Evolutionary conservation across 495 filamentous ascomycete genomes (phyloP).

Genomic region (Choiromyces venosus): DNA sequence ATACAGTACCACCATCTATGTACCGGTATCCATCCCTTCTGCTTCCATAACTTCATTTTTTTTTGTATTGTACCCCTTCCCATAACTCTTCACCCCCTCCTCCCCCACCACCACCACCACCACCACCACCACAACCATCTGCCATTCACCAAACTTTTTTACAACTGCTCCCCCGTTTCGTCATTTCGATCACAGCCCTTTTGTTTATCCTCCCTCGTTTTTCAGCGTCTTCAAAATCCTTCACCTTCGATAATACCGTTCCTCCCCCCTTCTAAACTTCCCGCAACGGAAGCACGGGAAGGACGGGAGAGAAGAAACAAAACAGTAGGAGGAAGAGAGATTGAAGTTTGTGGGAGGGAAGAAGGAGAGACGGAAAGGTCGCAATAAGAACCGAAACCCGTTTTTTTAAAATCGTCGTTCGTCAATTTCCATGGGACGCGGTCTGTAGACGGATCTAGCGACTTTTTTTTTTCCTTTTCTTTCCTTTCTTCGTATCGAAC

Average conservation of each 20-base stretch:
- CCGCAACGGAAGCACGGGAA: neutral
- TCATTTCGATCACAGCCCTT: neutral
- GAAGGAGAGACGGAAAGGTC: neutral
- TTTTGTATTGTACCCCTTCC: neutral
- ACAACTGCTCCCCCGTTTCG: conserved; percentile 5
- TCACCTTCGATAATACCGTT: neutral
- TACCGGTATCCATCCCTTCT: neutral
- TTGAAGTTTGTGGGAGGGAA: neutral
- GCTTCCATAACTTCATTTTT: neutral
- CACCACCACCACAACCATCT: conserved; percentile 8
- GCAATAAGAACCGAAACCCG: neutral
- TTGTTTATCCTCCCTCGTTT: neutral
- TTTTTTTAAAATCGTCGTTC: neutral
- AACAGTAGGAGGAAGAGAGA: neutral
- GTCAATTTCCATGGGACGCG: conserved; percentile 19
- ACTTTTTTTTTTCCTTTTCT: neutral
- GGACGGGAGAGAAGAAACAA: neutral
- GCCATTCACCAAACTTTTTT: neutral
- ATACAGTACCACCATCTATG: neutral
- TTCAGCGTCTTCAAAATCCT: neutral
- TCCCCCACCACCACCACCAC: neutral
- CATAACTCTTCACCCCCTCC: neutral
- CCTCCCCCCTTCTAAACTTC: neutral
- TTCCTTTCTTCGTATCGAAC: conserved; percentile 1
- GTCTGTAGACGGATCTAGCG: conserved; percentile 15